Conservation (phyloP, 768 basidiomycete genomes). For the Rhodotorula babjevae region DNA sequence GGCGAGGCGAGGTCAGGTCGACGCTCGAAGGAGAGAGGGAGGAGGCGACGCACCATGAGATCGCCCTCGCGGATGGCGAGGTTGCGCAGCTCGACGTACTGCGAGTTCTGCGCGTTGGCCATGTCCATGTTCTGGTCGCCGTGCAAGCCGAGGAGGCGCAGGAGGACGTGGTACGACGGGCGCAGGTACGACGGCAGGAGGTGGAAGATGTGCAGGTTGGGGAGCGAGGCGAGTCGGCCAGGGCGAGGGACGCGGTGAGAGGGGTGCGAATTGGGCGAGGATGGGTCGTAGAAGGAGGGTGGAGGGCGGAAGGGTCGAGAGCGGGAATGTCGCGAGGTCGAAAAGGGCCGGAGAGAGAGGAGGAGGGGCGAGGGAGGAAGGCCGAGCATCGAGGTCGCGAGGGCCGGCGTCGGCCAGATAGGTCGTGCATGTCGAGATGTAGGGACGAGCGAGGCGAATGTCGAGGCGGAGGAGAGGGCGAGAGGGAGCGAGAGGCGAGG, state of each 20-base stretch:
- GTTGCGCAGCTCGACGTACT: conserved; percentile 67
- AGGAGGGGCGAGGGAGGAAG: neutral
- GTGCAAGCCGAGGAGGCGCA: conserved; percentile 5
- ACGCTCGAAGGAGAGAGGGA: neutral
- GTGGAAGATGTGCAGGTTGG: conserved; percentile 1
- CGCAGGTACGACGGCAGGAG: conserved; percentile 25
- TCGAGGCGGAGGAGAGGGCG: neutral
- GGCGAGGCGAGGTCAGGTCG: neutral
- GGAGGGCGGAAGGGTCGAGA: neutral
- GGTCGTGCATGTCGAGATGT: neutral
- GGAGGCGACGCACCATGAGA: conserved; percentile 54
- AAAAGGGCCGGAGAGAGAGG: neutral
- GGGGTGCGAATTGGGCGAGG: neutral
- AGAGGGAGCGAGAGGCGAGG: neutral
- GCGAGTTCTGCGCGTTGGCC: conserved; percentile 50
- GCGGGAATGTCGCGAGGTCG: neutral
- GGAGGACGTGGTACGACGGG: conserved; percentile 16
- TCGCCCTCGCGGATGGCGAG: conserved; percentile 75
- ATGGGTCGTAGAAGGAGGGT: conserved; percentile 3
- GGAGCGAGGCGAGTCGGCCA: neutral
- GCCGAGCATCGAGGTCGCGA: neutral
- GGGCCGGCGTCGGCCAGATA: neutral
- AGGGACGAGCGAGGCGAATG: too few relatives aligned
- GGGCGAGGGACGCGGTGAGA: neutral
- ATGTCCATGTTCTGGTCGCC: conserved; percentile 34